These are phyloP conservation scores for Aspergillus funiculosus DNA, from an alignment of 495 filamentous ascomycete species.

Conservation along the genomic window DNA sequence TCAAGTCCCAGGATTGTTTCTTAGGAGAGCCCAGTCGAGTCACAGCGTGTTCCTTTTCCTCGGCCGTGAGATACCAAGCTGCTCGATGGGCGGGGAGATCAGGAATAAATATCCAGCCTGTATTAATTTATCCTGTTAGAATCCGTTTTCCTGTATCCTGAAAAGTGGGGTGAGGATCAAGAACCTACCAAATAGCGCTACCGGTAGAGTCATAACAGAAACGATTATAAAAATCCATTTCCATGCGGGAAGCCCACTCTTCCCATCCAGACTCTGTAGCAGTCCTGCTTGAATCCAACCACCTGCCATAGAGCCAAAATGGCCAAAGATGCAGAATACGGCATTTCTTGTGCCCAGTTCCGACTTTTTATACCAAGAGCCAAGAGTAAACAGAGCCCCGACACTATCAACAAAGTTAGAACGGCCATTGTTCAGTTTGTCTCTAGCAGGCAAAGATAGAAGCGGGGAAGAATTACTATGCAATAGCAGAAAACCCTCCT, in stretches of 20 bases:
- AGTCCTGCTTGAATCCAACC: slow-evolving; percentile 31
- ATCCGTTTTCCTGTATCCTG: no score
- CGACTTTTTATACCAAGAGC: slow-evolving; percentile 28
- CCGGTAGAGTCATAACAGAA: slow-evolving; percentile 28
- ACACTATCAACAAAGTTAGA: slow-evolving; percentile 14
- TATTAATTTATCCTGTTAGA: no score
- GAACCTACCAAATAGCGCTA: slow-evolving; percentile 26
- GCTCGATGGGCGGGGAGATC: slow-evolving; percentile 29
- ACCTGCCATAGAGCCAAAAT: slow-evolving; percentile 27
- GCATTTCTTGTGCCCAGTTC: slow-evolving; percentile 28
- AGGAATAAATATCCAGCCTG: slow-evolving; percentile 34
- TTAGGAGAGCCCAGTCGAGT: slow-evolving; percentile 22
- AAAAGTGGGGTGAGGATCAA: no score
- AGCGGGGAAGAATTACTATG: slow-evolving; percentile 22
- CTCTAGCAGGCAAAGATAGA: background rate
- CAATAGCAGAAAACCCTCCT: slow-evolving; percentile 33
- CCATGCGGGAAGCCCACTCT: slow-evolving; percentile 27
- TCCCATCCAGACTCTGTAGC: slow-evolving; percentile 18
- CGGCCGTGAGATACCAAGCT: slow-evolving; percentile 31
- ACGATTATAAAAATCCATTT: slow-evolving; percentile 34
- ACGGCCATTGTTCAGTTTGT: no score
- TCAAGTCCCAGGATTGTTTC: slow-evolving; percentile 27
- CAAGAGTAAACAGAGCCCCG: slow-evolving; percentile 27
- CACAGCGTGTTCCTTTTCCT: slow-evolving; percentile 30
- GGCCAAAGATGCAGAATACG: slow-evolving; percentile 29